Percentiles rank a stretch among this genome's conserved stretches.
Evolutionary conservation across 352 stramenopile species (phyloP).

Genomic region (Phytophthora constricta): DNA sequence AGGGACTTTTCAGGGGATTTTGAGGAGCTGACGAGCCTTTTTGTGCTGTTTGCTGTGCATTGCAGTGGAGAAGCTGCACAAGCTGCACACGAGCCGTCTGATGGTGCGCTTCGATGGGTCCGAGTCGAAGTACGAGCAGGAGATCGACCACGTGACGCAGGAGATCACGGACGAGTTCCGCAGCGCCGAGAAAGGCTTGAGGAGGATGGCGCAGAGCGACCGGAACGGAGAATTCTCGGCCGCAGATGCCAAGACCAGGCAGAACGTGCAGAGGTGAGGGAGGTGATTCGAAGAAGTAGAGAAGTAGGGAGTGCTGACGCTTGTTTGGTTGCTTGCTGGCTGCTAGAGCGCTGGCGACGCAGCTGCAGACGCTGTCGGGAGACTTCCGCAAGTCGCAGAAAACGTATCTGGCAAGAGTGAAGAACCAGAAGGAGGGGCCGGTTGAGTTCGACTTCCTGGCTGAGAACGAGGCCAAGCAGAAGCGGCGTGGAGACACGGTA

Average conservation of each 20-base stretch:
- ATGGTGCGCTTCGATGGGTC: slow-evolving; percentile 90
- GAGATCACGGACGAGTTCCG: slow-evolving; percentile 88
- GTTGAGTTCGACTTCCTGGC: slow-evolving; percentile 92
- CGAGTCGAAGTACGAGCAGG: slow-evolving; percentile 85
- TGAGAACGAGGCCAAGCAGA: slow-evolving; percentile 69
- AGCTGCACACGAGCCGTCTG: slow-evolving; percentile 84
- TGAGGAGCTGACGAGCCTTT: slow-evolving; percentile 2
- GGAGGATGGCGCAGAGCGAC: slow-evolving; percentile 71
- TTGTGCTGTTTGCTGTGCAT: slow-evolving; percentile 5
- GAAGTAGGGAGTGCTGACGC: background rate
- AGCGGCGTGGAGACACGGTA: slow-evolving; percentile 49
- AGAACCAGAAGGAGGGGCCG: slow-evolving; percentile 96
- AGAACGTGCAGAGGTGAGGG: slow-evolving; percentile 82
- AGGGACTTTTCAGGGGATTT: too few relatives aligned
- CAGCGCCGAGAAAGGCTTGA: slow-evolving; percentile 74
- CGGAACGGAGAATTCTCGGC: slow-evolving; percentile 71
- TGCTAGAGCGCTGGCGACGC: slow-evolving; percentile 91
- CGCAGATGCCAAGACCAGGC: slow-evolving; percentile 82
- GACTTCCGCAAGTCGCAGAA: slow-evolving; percentile 98
- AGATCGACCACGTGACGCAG: slow-evolving; percentile 82
- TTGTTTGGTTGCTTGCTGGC: background rate
- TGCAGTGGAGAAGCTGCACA: slow-evolving; percentile 85
- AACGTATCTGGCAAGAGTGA: slow-evolving; percentile 97
- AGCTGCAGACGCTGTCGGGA: slow-evolving; percentile 96
- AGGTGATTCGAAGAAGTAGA: background rate